phyloP scores from a whole-genome alignment of 768 basidiomycete species.

The Tricholoma flavovirens region DNA sequence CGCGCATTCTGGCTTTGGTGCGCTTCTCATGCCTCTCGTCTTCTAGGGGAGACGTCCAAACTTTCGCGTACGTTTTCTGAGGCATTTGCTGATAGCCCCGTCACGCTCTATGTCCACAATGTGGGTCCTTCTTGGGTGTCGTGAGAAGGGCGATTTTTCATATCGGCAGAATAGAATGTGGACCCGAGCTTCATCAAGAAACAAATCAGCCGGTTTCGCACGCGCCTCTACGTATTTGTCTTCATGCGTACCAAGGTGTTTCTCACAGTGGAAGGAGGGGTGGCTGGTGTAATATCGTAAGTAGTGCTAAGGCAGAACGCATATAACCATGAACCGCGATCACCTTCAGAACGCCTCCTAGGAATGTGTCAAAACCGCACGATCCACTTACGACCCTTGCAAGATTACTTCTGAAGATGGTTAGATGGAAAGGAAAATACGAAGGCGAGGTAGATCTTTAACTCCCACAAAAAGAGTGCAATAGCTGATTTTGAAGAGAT shows the following conservation, averaged over 20 bases:
- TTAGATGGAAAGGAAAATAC: background rate
- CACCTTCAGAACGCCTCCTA: background rate
- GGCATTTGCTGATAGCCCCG: background rate
- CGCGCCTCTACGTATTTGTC: constrained; percentile 1
- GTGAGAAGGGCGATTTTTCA: background rate
- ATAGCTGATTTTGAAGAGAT: background rate
- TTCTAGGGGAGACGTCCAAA: background rate
- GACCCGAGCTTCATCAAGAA: background rate
- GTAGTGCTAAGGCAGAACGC: background rate
- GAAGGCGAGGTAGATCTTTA: background rate
- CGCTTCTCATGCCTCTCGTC: background rate
- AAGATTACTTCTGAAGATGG: background rate
- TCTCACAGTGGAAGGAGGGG: constrained; percentile 20
- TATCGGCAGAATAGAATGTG: background rate
- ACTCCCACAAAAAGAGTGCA: background rate
- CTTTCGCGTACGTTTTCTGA: background rate
- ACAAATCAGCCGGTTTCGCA: background rate
- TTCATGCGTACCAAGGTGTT: constrained; percentile 19
- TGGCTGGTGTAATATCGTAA: constrained; percentile 19
- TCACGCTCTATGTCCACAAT: background rate
- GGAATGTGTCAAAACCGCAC: background rate
- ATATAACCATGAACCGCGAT: background rate
- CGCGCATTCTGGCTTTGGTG: background rate
- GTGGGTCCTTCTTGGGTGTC: background rate
- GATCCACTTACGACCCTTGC: background rate